Percentiles rank a stretch among this genome's conserved stretches.
Conservation (phyloP, 1,284 basidiomycete genomes). For the Pseudozyma sp. region DNA sequence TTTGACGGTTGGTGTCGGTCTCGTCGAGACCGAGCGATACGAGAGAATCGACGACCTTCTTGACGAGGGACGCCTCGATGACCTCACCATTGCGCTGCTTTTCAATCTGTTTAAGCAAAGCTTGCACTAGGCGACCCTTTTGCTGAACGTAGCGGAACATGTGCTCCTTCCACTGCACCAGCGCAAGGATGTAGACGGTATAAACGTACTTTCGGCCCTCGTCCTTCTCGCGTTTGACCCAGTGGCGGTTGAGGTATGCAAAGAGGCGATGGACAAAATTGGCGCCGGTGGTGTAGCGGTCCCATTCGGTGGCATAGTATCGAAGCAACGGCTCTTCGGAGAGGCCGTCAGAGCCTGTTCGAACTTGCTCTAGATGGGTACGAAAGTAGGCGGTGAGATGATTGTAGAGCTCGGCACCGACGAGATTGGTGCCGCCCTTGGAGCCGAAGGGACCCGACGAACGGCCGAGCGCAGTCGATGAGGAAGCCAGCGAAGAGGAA, state of each 20-base stretch:
- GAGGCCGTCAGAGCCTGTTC: slow-evolving; percentile 80
- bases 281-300: slow-evolving; percentile 93
- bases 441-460: slow-evolving; percentile 40
- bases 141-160: slow-evolving; percentile 88
- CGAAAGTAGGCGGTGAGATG: slow-evolving; percentile 87
- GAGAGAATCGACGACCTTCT: slow-evolving; percentile 95
- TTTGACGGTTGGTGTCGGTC: slow-evolving; percentile 87
- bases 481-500: slow-evolving; percentile 79
- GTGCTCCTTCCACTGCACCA: slow-evolving; percentile 93
- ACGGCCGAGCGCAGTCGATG: slow-evolving; percentile 41
- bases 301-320: slow-evolving; percentile 94
- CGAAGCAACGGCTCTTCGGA: slow-evolving; percentile 88
- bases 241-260: slow-evolving; percentile 96
- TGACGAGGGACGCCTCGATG: slow-evolving; percentile 91
- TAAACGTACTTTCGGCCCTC: slow-evolving; percentile 96
- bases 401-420: slow-evolving; percentile 93
- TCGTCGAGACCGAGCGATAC: slow-evolving; percentile 93
- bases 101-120: slow-evolving; percentile 88
- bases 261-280: slow-evolving; percentile 87
- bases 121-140: slow-evolving; percentile 83
- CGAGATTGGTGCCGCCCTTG: slow-evolving; percentile 82
- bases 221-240: slow-evolving; percentile 98
- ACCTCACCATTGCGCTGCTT: slow-evolving; percentile 93
- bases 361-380: slow-evolving; percentile 69
- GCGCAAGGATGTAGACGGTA: slow-evolving; percentile 92